Evolutionary conservation across 2,329 filamentous ascomycete genomes (phyloP), one percentile per base, ranked within the genome.

Genomic region (Camillea tinctor): DNA sequence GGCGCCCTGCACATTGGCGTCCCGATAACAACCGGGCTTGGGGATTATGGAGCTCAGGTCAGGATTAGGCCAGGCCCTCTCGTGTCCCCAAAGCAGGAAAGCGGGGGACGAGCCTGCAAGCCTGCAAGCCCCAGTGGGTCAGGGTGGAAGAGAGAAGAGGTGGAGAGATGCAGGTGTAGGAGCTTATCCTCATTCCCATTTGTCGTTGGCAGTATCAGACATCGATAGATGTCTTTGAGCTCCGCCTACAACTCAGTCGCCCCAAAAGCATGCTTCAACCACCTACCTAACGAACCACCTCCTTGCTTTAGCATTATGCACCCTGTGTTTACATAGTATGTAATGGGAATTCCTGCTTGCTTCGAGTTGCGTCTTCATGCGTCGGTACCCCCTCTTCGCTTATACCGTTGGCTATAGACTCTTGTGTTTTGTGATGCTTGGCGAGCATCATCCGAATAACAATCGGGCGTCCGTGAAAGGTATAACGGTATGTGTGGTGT

Each of bases 401-500:
- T 36, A 23, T 53, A 2, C 2, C 23, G 51, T 53, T 53, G 19
- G 36, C 11, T 44, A n/a, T n/a, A 44, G 26, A 9, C 26, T 30
- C 26, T n/a, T n/a, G n/a, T 44, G 36, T 53, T 4, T 53, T 19
- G 51, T 40, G 53, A 40, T 36, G 15, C 53, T 11, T n/a, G 22
- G 36, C 5, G 24, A 30, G 30, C 26, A n/a, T 22, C 22, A 55
- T 55, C 53, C 53, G 53, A 48, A 55, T 23, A 20, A 3, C 20
- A 55, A 13, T 55, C 53, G 53, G 53, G 53, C 53, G 53, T 55
- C 53, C 17, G 36, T 30, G 36, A 44, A 44, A 5, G 26, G 36
- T n/a, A 44, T 44, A 44, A 44, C 36, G 36, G 36, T 44, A 24
- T 30, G 51, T 4, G 23, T 53, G 20, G 51, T 4, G 23, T 53